Base-by-base conservation (phyloP, 176 grass and related monocot genomes). In the Oryza rufipogon region DNA sequence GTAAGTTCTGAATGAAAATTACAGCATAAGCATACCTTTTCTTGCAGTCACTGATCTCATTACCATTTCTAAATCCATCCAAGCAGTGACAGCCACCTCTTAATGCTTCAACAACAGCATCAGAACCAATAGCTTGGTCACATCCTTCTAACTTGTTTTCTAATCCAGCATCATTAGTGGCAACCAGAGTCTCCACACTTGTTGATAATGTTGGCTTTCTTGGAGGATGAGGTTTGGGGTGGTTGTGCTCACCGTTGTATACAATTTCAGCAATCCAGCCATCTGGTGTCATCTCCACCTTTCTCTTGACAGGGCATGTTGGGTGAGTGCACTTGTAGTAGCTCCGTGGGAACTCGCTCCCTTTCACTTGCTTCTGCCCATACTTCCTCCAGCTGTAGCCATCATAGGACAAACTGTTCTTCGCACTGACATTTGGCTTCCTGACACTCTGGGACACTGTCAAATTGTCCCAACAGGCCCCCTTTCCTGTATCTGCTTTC, bases 291-390 rank as follows among this genome's bases (percentile, higher is more conserved):
- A 71, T 87, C 78, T 94, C 88, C 52, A 94, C 79, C 75, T 94
- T 89, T 71, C 80, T 91, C 81, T 90, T 93, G 46, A 84, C 92
- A 20, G 77, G 83, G 72, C 92, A 93, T 51, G 52, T 77, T 68
- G 92, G 92, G 44, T 93, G 67, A 45, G 88, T 88, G 75, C 91
- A 91, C 84, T 91, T 93, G 83, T 93, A 90, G 80, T 93, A 93
- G 80, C 91, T 93, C 64, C 88, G 74, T 46, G 88, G 88, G 75
- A 88, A 87, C 34, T 86, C 80, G 0, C 92, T 91, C 26, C 92
- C 75, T 81, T 91, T 93, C n/a, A 93, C 91, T 74, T 84, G 80
- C 81, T 93, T 91, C 48, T 94, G 86, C 76, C 92, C 92, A 63
- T 94, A 94, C 66, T 94, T 94, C 70, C 86, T 87, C 92, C 92